Conservation (phyloP, 345 rosid genomes). For the Gossypium australe region DNA sequence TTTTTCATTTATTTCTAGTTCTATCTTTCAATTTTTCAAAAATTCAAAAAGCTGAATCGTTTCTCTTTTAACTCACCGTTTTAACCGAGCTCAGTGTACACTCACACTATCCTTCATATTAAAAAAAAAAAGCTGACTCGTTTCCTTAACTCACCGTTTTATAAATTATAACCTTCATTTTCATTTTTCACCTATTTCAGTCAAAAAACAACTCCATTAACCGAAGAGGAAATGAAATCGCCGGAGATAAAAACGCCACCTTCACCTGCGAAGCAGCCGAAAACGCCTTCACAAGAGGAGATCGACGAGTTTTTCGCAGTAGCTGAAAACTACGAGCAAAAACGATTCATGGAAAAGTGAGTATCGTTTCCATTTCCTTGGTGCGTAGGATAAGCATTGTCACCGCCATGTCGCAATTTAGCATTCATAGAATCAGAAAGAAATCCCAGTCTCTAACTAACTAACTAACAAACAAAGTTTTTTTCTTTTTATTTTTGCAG, state of each 20-base stretch:
- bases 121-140: background rate
- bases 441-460: conserved; percentile 26
- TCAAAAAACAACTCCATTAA: conserved; percentile 32
- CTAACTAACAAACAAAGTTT: conserved; percentile 21
- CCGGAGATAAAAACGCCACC: background rate
- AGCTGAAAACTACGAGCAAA: conserved; percentile 44
- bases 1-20: background rate
- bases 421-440: background rate
- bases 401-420: conserved; percentile 19
- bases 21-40: background rate
- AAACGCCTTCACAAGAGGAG: conserved; percentile 34
- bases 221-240: conserved; percentile 26
- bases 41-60: background rate
- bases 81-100: too few relatives aligned
- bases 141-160: background rate
- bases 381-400: conserved; percentile 32
- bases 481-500: conserved; percentile 24
- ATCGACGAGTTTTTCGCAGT: conserved; percentile 47
- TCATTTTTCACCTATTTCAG: background rate
- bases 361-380: background rate
- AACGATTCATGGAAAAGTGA: conserved; percentile 46
- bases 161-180: background rate
- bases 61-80: background rate
- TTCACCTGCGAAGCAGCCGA: background rate
- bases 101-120: too few relatives aligned